phyloP scores from a whole-genome alignment of 2,329 filamentous ascomycete species.

The Xylariaceae sp. region DNA sequence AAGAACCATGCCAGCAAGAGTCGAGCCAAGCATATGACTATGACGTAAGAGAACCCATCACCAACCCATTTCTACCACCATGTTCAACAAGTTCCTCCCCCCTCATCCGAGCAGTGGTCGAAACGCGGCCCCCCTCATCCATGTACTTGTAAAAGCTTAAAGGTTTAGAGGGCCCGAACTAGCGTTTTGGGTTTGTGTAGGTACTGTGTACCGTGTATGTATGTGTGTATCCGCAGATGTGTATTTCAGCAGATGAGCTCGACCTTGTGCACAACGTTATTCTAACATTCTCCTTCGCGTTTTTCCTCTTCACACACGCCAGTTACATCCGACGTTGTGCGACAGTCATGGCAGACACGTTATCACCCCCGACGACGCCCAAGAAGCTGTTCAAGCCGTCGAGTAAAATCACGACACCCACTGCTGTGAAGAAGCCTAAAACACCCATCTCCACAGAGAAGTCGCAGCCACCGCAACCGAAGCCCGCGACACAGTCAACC shows the following conservation, averaged over 20 bases:
- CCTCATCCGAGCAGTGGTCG: no score
- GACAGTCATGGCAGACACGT: slow-evolving; percentile 25
- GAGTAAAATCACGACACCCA: slow-evolving; percentile 28
- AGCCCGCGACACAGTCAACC: slow-evolving; percentile 9
- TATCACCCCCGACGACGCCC: slow-evolving; percentile 26
- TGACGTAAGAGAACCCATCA: no score
- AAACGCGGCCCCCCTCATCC: slow-evolving; percentile 1
- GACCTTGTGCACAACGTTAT: slow-evolving; percentile 21
- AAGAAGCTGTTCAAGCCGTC: slow-evolving; percentile 32
- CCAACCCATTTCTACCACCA: no score
- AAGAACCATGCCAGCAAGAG: no score
- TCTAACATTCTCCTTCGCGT: slow-evolving; percentile 21
- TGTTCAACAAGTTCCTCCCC: no score
- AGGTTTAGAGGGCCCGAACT: no score
- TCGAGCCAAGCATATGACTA: no score
- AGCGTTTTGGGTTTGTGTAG: no score
- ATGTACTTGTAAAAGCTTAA: slow-evolving; percentile 5
- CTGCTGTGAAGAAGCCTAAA: slow-evolving; percentile 20
- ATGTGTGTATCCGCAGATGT: slow-evolving; percentile 5
- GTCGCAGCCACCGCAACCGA: slow-evolving; percentile 9
- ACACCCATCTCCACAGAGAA: slow-evolving; percentile 4
- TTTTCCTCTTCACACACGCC: slow-evolving; percentile 22
- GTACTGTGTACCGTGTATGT: no score
- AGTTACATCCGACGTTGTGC: slow-evolving; percentile 18
- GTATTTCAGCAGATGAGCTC: slow-evolving; percentile 9